These are phyloP conservation scores for Komagataella mondaviorum DNA, from an alignment of 805 yeast genomes.

Conservation along the genomic window DNA sequence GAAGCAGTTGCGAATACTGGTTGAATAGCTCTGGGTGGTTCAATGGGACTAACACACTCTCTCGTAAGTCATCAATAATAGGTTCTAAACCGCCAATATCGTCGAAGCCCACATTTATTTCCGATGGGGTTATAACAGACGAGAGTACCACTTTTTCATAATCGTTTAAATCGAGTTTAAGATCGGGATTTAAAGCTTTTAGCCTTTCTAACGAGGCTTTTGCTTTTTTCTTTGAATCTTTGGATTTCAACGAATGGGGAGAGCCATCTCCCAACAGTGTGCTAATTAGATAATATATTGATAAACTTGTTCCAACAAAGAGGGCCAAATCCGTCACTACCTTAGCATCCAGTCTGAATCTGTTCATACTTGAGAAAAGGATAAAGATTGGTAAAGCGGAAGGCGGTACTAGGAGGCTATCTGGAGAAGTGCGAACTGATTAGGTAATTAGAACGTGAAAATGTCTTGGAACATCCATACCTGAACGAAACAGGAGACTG, in stretches of 20 bases:
- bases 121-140: conserved; percentile 74
- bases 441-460: not conserved
- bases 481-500: conserved; percentile 1
- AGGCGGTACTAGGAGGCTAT: not conserved
- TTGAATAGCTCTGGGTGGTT: conserved; percentile 74
- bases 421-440: not conserved
- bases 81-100: conserved; percentile 81
- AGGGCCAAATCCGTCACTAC: conserved; percentile 16
- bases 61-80: conserved; percentile 83
- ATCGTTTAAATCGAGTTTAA: conserved; percentile 40
- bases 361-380: conserved; percentile 8
- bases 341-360: conserved; percentile 16
- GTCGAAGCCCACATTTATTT: conserved; percentile 92
- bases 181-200: conserved; percentile 42
- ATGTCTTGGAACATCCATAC: not conserved
- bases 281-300: conserved; percentile 33
- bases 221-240: conserved; percentile 51
- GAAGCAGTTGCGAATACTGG: conserved; percentile 78
- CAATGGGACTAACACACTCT: conserved; percentile 96
- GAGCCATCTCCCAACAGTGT: conserved; percentile 13
- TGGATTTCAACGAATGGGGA: conserved; percentile 27
- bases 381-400: not conserved
- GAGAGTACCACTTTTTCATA: conserved; percentile 74
- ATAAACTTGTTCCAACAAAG: conserved; percentile 34
- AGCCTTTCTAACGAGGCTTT: conserved; percentile 43